Evolutionary conservation across 2,329 filamentous ascomycete genomes (phyloP).

Genomic region (Ilyonectria mors-panacis): DNA sequence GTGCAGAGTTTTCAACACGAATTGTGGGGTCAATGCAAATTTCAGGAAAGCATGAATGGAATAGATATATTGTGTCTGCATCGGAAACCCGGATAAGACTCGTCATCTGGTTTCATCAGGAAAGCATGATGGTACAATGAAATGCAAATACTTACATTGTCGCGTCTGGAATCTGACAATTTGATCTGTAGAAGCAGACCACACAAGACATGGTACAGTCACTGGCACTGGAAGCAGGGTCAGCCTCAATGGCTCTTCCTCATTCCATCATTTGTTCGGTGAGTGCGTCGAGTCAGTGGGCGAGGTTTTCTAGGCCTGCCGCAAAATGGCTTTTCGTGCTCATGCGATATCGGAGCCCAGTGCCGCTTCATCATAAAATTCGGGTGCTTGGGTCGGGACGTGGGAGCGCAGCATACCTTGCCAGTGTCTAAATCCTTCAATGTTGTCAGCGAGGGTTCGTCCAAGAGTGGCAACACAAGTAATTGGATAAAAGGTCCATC

Average conservation of each 20-base stretch:
- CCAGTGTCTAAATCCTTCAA: slow-evolving; percentile 39
- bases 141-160: slow-evolving; percentile 36
- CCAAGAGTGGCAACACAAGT: slow-evolving; percentile 24
- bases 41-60: slow-evolving; percentile 81
- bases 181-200: background rate
- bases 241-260: slow-evolving; percentile 38
- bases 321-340: slow-evolving; percentile 89
- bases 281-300: slow-evolving; percentile 80
- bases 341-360: slow-evolving; percentile 92
- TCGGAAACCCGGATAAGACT: slow-evolving; percentile 82
- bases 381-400: slow-evolving; percentile 37
- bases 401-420: slow-evolving; percentile 52
- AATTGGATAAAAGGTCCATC: slow-evolving; percentile 61
- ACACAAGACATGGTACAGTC: background rate
- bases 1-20: slow-evolving; percentile 25
- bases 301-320: slow-evolving; percentile 99
- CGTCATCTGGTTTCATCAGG: slow-evolving; percentile 76
- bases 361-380: slow-evolving; percentile 88
- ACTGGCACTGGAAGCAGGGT: slow-evolving; percentile 39
- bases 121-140: slow-evolving; percentile 46
- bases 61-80: slow-evolving; percentile 77
- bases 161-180: background rate
- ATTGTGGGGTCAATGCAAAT: slow-evolving; percentile 35
- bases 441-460: slow-evolving; percentile 52
- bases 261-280: slow-evolving; percentile 24